A percentile compares a stretch with the other conserved stretches of the same genome.
Conservation (phyloP, 1,284 basidiomycete genomes). For the Boletus sp. region DNA sequence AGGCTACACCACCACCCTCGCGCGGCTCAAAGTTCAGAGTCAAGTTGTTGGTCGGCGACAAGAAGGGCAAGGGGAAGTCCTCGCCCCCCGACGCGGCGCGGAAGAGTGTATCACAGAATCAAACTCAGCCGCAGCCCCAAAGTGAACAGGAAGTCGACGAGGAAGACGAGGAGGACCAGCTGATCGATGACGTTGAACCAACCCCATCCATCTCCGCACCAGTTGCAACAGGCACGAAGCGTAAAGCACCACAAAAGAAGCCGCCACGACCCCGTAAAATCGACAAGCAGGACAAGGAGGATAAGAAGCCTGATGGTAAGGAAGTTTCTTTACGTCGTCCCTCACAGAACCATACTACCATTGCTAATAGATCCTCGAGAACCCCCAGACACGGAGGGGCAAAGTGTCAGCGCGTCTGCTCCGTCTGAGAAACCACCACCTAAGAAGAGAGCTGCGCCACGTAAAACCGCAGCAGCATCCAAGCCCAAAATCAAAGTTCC, state of each 20-base stretch:
- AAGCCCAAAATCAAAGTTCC: constrained; percentile 44
- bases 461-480: constrained; percentile 40
- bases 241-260: constrained; percentile 50
- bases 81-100: constrained; percentile 36
- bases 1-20: constrained; percentile 64
- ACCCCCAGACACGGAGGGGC: constrained; percentile 34
- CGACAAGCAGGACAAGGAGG: constrained; percentile 42
- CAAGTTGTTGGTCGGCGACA: constrained; percentile 55
- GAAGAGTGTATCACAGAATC: constrained; percentile 27
- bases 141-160: constrained; percentile 52
- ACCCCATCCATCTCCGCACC: constrained; percentile 37
- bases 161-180: constrained; percentile 77
- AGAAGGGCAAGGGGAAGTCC: constrained; percentile 40
- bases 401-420: constrained; percentile 22
- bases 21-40: constrained; percentile 51
- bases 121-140: constrained; percentile 27
- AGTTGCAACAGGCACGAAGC: constrained; percentile 44
- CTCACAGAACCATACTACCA: constrained; percentile 6
- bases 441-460: constrained; percentile 46
- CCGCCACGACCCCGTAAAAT: constrained; percentile 54
- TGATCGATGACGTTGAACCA: constrained; percentile 66
- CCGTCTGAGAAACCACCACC: constrained; percentile 35
- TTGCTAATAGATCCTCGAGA: constrained; percentile 40
- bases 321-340: constrained; percentile 26
- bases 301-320: constrained; percentile 39